Base-by-base conservation (phyloP, 495 filamentous ascomycete genomes). In the Cladorrhinum samala region DNA sequence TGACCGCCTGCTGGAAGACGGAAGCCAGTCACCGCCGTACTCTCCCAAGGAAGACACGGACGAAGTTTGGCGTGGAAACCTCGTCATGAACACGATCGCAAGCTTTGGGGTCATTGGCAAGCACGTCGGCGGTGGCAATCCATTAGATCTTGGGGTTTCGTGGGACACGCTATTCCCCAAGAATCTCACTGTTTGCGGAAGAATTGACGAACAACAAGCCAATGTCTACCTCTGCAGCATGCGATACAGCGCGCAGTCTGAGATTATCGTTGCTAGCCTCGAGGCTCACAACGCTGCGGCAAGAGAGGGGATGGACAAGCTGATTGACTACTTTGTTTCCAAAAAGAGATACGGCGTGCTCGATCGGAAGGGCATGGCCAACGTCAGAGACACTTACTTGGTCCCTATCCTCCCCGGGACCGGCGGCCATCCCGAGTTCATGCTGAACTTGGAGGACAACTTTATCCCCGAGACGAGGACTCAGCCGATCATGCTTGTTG, bases 201-300 rank as follows among this genome's bases (percentile, higher is more conserved):
- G 93, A 4, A 94, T 97, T 49, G 82, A 85, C 16, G 81, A 85
- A 52, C 77, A 84, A 52, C 82, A 86, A 27, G 93, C 91, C 17
- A 86, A 88, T 54, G 86, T 89, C 38, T 98, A 98, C 65, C 83
- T 98, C 2, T 93, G 88, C 59, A 82, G 87, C 21, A 72, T 95
- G 25, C 77, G 85, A 21, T 89, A 83, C 59, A 89, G 82, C 64
- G 70, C 75, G 19, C 82, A 81, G 13, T 87, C 84, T 2, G 90
- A 96, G 63, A 74, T 92, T 2, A 73, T 83, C 0, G 82, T 90
- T 18, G 79, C 91, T 20, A 80, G 77, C 25, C 68, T 95, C 33
- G 79, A 75, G 41, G 79, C 82, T 8, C 66, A 72, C 19, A 73
- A 73, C 3, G 74, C 82, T 38, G 60, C 69, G 1, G 70, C 77